Conservation (phyloP, 305 asterid species). For the Euphrasia arctica region DNA sequence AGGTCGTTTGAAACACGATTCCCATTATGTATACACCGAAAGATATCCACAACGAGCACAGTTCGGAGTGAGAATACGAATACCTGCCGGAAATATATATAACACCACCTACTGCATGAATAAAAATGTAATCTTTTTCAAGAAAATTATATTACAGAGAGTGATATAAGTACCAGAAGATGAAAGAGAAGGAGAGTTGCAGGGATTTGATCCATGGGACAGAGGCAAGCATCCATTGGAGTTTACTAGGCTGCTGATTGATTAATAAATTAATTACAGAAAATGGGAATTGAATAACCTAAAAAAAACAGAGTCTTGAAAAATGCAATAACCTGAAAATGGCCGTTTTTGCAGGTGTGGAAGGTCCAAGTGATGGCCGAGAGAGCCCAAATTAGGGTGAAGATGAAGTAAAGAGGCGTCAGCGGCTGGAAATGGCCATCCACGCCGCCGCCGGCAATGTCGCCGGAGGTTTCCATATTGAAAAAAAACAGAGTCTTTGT, state of each 20-base stretch:
- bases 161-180: slow-evolving; percentile 58
- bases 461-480: slow-evolving; percentile 37
- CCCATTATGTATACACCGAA: slow-evolving; percentile 86
- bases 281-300: no score
- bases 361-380: slow-evolving; percentile 69
- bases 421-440: slow-evolving; percentile 54
- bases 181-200: slow-evolving; percentile 75
- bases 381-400: slow-evolving; percentile 55
- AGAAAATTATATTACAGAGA: background rate
- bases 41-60: slow-evolving; percentile 90
- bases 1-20: slow-evolving; percentile 61
- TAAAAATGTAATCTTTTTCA: background rate
- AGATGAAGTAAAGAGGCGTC: slow-evolving; percentile 58
- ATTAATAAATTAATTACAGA: no score
- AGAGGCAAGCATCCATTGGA: slow-evolving; percentile 83
- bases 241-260: slow-evolving; percentile 59
- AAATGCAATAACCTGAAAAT: slow-evolving; percentile 49
- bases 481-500: background rate
- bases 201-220: slow-evolving; percentile 74
- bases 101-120: background rate
- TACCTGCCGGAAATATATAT: slow-evolving; percentile 47
- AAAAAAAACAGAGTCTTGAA: no score
- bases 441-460: slow-evolving; percentile 19
- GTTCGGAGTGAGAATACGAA: slow-evolving; percentile 52
- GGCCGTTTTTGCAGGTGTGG: slow-evolving; percentile 67